Conservation (phyloP, 148 eudicot genomes). For the Talinum fruticosum region DNA sequence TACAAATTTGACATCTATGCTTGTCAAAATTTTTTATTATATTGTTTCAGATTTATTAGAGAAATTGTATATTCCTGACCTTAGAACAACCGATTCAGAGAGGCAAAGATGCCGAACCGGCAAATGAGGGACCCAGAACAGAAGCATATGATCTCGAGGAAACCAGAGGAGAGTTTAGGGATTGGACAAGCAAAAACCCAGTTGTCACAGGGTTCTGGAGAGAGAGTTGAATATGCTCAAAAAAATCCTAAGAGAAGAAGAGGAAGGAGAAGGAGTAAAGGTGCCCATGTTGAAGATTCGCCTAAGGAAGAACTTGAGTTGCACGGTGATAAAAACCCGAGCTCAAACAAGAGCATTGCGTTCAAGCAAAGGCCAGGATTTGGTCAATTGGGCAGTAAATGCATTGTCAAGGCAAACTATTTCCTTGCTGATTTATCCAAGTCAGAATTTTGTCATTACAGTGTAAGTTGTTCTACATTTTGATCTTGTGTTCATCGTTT, state of each 20-base stretch:
- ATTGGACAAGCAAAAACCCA: conserved; percentile 28
- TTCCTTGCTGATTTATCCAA: conserved; percentile 51
- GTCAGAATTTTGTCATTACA: conserved; percentile 53
- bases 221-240: conserved; percentile 32
- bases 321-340: conserved; percentile 22
- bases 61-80: not conserved
- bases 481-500: not conserved
- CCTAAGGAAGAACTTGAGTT: conserved; percentile 25
- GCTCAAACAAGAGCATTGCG: conserved; percentile 37
- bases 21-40: too few relatives aligned
- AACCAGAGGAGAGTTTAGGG: conserved; percentile 40
- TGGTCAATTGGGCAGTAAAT: conserved; percentile 58
- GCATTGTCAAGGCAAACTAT: conserved; percentile 62
- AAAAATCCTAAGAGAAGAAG: conserved; percentile 40
- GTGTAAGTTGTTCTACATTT: conserved; percentile 36
- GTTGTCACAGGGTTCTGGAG: conserved; percentile 19
- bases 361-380: conserved; percentile 57
- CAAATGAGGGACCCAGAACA: conserved; percentile 47
- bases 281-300: conserved; percentile 26
- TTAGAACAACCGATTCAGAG: not conserved
- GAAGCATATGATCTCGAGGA: conserved; percentile 49
- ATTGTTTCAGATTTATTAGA: not conserved
- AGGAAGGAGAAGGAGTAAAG: conserved; percentile 49
- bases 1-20: not conserved
- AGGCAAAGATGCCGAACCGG: conserved; percentile 45